Evolutionary conservation across 331 rosid genomes (phyloP), one percentile per base, ranked within the genome.

Genomic region (Rhamnella rubrinervis): DNA sequence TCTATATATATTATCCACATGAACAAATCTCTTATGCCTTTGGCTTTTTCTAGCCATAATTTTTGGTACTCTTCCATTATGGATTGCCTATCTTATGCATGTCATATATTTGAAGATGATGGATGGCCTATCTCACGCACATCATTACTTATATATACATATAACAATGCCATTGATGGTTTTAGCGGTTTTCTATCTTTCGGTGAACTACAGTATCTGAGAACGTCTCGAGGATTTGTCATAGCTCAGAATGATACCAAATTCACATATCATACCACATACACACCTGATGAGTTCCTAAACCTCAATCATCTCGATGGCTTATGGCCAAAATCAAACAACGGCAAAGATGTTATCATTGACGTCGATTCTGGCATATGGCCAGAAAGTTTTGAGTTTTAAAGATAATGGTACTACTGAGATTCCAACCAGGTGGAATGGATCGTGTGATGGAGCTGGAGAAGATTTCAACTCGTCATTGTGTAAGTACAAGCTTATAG

Each of bases 301-400:
- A 16, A 7, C 15, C 50, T 61, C 17, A 18, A 19, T 38, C 4
- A 8, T 2, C 16, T 2, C 1, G 7, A 3, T 37, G 66, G 66
- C 26, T 40, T 61, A 41, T 84, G 81, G 81, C 65, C 75, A 31
- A 66, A 72, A 50, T 71, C 83, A 4, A 68, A 75, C 56, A 68
- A 67, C 1, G 82, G 84, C 0, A 69, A 81, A 0, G 70, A 68
- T 55, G 59, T 68, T 10, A 75, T 75, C 39, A 79, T 81, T 7
- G 83, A 81, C n/a, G 12, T 84, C 7, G 83, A 81, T 58, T 10
- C 57, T 3, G 84, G 81, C 1, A 7, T 78, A 0, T 84, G 81
- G 85, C 85, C 84, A 1, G 85, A 81, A 60, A 75, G 79, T 68
- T 39, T 39, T 57, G 0, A 81, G 85, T 61, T 84, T 81, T 53